Base-by-base conservation (phyloP, 495 filamentous ascomycete species). In the Lophium mytilinum region DNA sequence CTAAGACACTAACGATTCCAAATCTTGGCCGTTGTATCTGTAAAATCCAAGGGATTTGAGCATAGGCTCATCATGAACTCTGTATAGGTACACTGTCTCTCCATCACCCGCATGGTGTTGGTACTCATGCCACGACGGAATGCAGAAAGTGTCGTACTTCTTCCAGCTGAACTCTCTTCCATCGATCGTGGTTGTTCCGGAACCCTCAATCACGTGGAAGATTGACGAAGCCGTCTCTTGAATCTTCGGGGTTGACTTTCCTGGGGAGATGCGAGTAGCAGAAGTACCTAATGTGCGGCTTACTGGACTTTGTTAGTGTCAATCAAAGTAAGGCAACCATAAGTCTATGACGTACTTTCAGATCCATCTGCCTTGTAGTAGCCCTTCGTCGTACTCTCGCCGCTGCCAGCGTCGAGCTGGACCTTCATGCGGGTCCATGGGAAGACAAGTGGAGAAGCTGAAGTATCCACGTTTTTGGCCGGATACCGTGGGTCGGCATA, bases 51-150 rank as follows among this genome's bases (percentile, higher is more conserved):
- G 52, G 9, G 71, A 66, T 33, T 70, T 66, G 21, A 76, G 48
- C 72, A 78, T 76, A 0, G 73, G 72, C 55, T 66, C 68, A 57
- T 76, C 73, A 60, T 78, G 71, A 55, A 78, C 76, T 0, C 69
- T 68, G 52, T 74, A 76, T 36, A 75, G 55, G 64, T 78, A 76
- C 0, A 75, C 72, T 15, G 67, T 66, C 53, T 71, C 68, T 9
- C 48, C 67, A 1, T 33, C 18, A 21, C 59, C 57, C 6, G 71
- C 73, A 57, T 71, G 71, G 59, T 75, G 73, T 62, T 75, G 68
- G 52, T 72, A 74, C 43, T 55, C 62, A 45, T 72, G 61, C 73
- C 75, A 76, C 9, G 72, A 63, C 1, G 74, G 75, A 21, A 78
- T 60, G 51, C 71, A 73, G 50, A 76, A 76, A 0, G 73, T 76